Percentiles rank a stretch among this genome's conserved stretches.
phyloP scores from a whole-genome alignment of 371 early-diverging fungal species.

The Lichtheimia corymbifera region DNA sequence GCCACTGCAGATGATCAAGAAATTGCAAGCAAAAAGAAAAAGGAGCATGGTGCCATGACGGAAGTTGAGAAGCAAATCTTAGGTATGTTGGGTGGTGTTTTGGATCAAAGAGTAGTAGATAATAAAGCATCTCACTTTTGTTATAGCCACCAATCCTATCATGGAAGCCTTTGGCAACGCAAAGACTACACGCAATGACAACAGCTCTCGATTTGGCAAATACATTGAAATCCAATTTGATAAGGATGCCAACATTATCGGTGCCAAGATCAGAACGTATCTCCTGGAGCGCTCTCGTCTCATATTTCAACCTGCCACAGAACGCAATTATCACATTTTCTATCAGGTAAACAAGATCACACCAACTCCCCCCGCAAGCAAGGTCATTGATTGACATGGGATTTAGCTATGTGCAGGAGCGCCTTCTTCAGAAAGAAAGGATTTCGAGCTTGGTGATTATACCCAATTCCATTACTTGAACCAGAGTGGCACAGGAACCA shows the following conservation, averaged over 20 bases:
- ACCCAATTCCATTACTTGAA: constrained; percentile 79
- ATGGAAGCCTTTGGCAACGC: constrained; percentile 99
- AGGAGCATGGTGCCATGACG: constrained; percentile 60
- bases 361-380: neutral
- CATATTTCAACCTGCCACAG: constrained; percentile 83
- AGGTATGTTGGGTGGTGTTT: constrained; percentile 25
- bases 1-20: constrained; percentile 85
- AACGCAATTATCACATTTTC: constrained; percentile 98
- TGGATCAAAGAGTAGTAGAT: neutral
- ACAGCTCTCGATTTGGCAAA: constrained; percentile 97
- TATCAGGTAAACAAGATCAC: constrained; percentile 66
- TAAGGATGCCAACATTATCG: constrained; percentile 75
- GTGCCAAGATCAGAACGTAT: constrained; percentile 93
- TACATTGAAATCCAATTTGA: constrained; percentile 89
- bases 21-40: constrained; percentile 33
- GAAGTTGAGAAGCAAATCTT: constrained; percentile 83
- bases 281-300: constrained; percentile 94
- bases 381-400: too few species aligned
- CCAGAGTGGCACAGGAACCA: constrained; percentile 73
- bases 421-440: constrained; percentile 74
- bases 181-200: constrained; percentile 97
- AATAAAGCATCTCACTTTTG: neutral
- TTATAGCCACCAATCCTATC: constrained; percentile 89
- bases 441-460: constrained; percentile 69
- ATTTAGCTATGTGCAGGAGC: constrained; percentile 81